Conservation (phyloP, 805 yeast genomes). For the Yamadazyma sp. region DNA sequence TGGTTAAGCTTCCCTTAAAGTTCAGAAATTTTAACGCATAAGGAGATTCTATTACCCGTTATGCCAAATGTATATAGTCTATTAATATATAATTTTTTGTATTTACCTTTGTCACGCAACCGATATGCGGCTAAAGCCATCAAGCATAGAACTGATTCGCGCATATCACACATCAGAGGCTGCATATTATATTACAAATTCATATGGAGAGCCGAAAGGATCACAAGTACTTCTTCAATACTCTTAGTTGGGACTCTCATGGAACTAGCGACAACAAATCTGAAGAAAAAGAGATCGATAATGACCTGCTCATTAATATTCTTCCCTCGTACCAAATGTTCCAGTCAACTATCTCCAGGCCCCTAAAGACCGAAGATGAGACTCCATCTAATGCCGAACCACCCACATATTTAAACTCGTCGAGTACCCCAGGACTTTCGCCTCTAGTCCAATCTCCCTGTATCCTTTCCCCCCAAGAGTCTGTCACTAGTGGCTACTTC, state of each 20-base stretch:
- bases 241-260: slow-evolving; percentile 4
- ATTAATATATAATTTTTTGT: too few relatives aligned
- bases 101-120: too few relatives aligned
- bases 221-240: slow-evolving; percentile 5
- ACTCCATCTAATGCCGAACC: slow-evolving; percentile 30
- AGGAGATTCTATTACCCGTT: too few relatives aligned
- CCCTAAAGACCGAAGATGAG: slow-evolving; percentile 5
- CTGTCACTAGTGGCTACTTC: slow-evolving; percentile 8
- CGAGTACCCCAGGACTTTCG: slow-evolving; percentile 2
- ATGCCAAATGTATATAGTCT: too few relatives aligned
- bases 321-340: slow-evolving; percentile 43
- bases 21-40: neutral
- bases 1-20: slow-evolving; percentile 35
- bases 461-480: slow-evolving; percentile 6
- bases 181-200: too few relatives aligned
- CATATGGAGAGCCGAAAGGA: too few relatives aligned
- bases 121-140: too few relatives aligned
- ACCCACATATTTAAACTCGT: slow-evolving; percentile 27
- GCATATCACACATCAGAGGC: too few relatives aligned
- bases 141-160: too few relatives aligned
- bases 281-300: slow-evolving; percentile 1
- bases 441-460: slow-evolving; percentile 1
- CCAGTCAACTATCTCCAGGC: slow-evolving; percentile 26
- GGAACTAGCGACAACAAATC: neutral
- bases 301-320: slow-evolving; percentile 30